These are phyloP conservation scores for Castanea crenata DNA, from an alignment of 306 rosid genomes.

Conservation along the genomic window DNA sequence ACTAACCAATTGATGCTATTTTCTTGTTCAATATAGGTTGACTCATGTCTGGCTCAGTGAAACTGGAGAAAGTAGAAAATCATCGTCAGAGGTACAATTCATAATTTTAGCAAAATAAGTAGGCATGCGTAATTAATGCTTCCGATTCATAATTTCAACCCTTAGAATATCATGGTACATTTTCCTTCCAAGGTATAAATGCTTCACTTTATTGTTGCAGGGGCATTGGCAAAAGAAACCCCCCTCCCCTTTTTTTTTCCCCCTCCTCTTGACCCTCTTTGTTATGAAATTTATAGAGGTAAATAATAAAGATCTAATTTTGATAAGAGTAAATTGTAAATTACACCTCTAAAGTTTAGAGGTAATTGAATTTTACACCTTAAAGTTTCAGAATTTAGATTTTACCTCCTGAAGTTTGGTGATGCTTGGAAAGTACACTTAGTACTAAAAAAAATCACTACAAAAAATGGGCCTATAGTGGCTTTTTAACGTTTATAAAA, in stretches of 20 bases:
- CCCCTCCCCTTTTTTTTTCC: accelerated
- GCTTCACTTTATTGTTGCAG: background rate
- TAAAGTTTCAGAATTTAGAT: too few relatives aligned
- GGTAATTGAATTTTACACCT: accelerated
- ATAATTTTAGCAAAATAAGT: background rate
- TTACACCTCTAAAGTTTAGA: accelerated
- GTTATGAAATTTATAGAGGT: too few relatives aligned
- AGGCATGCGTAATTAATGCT: background rate
- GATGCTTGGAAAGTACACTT: too few relatives aligned
- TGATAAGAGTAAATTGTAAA: too few relatives aligned
- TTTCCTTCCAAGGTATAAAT: background rate
- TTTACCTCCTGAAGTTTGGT: too few relatives aligned
- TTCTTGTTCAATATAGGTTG: background rate
- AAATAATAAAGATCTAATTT: too few relatives aligned
- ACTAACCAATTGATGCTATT: background rate
- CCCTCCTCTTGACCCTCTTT: too few relatives aligned
- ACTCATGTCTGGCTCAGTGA: background rate
- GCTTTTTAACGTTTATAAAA: too few relatives aligned
- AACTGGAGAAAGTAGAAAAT: background rate
- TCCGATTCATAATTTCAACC: background rate
- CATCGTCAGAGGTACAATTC: background rate
- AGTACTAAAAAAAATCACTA: too few relatives aligned
- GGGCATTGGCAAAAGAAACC: background rate
- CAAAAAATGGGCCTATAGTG: too few relatives aligned
- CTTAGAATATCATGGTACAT: background rate